Percentiles rank a stretch among this genome's conserved stretches.
phyloP scores from a whole-genome alignment of 2,329 filamentous ascomycete species.

The Fusarium sp. region DNA sequence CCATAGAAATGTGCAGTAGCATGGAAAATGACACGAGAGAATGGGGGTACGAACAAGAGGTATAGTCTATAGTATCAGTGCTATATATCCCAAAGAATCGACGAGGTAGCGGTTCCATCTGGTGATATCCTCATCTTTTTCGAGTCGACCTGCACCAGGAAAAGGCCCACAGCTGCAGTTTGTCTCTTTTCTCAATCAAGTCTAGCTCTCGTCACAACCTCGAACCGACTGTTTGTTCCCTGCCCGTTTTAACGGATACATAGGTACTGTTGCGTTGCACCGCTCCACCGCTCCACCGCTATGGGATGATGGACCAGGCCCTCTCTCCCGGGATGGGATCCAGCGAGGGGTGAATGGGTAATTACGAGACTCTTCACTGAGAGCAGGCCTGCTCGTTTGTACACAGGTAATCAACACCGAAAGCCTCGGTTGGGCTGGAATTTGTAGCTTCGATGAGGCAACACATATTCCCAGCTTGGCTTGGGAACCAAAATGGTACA shows the following conservation, averaged over 20 bases:
- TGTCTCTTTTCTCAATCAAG: constrained; percentile 22
- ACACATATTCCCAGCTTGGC: background rate
- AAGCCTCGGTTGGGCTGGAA: constrained; percentile 27
- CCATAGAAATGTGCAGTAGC: background rate
- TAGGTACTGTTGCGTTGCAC: constrained; percentile 8
- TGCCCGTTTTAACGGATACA: constrained; percentile 11
- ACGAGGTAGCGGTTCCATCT: too few relatives aligned
- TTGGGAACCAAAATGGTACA: background rate
- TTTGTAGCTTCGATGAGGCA: constrained; percentile 23
- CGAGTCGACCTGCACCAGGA: background rate
- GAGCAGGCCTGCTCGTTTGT: background rate
- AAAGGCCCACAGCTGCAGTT: background rate
- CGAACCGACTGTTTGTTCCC: constrained; percentile 24
- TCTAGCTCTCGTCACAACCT: constrained; percentile 2
- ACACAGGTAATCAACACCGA: background rate
- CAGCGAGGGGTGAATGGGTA: background rate
- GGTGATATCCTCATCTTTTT: background rate
- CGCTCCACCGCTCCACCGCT: constrained; percentile 33
- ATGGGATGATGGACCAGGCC: constrained; percentile 33
- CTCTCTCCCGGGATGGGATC: background rate
- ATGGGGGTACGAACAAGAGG: background rate
- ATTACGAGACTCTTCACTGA: background rate
- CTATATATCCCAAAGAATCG: background rate
- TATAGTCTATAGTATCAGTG: background rate
- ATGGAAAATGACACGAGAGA: constrained; percentile 16